Conservation (phyloP, 1,139 yeast genomes). For the Geotrichum histeridarum region DNA sequence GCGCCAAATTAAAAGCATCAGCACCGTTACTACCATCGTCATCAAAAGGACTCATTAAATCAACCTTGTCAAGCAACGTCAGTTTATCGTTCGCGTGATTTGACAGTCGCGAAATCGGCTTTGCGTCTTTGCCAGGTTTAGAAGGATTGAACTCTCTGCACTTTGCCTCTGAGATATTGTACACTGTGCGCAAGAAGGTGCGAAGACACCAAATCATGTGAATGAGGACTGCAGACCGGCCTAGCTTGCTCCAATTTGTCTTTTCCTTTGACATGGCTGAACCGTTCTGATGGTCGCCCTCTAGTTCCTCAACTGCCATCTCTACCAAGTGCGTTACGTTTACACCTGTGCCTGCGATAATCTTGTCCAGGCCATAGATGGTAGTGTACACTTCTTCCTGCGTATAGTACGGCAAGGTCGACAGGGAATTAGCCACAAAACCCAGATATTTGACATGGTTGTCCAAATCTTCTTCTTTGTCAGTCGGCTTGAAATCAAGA, state of each 20-base stretch:
- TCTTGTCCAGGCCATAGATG: conserved; percentile 31
- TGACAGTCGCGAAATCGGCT: conserved; percentile 15
- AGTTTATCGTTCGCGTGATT: conserved; percentile 11
- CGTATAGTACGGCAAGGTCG: conserved; percentile 38
- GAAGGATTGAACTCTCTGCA: conserved; percentile 20
- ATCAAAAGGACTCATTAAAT: conserved; percentile 2
- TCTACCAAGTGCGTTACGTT: conserved; percentile 34
- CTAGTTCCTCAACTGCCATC: conserved; percentile 12
- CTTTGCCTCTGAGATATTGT: conserved; percentile 21
- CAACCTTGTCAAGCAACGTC: not conserved
- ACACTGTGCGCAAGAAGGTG: conserved; percentile 19
- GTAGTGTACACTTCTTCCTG: conserved; percentile 43
- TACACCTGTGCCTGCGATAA: conserved; percentile 38
- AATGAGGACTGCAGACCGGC: conserved; percentile 16
- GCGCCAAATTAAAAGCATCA: conserved; percentile 1
- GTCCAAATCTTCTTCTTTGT: conserved; percentile 18
- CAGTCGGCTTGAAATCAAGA: conserved; percentile 34
- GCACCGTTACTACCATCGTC: not conserved
- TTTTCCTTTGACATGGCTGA: not conserved
- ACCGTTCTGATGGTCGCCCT: not conserved
- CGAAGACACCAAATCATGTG: conserved; percentile 21
- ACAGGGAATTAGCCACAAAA: conserved; percentile 43
- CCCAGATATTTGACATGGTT: conserved; percentile 35
- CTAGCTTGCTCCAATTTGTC: conserved; percentile 14
- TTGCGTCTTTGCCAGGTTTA: conserved; percentile 21